These are phyloP conservation scores for Neopestalotiopsis sp. DNA, from an alignment of 2,329 filamentous ascomycete genomes.

Conservation along the genomic window DNA sequence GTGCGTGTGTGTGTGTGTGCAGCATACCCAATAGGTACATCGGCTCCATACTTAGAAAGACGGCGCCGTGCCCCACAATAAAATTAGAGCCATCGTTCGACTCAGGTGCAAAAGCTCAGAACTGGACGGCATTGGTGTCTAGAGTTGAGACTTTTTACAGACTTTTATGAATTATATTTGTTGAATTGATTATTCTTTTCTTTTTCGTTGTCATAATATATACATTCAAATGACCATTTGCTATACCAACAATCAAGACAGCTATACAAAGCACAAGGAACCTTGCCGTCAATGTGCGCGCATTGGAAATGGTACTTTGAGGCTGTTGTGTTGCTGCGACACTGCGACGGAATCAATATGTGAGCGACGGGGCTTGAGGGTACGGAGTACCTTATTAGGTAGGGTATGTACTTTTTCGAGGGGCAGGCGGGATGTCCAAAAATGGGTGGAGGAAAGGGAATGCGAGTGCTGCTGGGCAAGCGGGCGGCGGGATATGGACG, in stretches of 20 bases:
- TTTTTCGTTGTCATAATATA: background rate
- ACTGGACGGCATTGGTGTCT: background rate
- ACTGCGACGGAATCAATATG: too few relatives aligned
- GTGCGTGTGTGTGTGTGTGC: background rate
- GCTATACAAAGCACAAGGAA: too few relatives aligned
- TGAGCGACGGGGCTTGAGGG: too few relatives aligned
- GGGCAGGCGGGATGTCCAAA: background rate
- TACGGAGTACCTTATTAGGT: too few relatives aligned
- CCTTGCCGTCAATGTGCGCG: too few relatives aligned
- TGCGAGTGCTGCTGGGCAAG: background rate
- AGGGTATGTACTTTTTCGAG: too few relatives aligned
- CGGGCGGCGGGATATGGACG: background rate
- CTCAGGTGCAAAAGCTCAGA: slow-evolving; percentile 1
- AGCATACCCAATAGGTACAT: background rate
- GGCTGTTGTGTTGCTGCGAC: too few relatives aligned
- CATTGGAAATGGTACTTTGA: too few relatives aligned
- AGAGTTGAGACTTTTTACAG: slow-evolving; percentile 1
- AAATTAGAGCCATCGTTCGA: slow-evolving; percentile 9
- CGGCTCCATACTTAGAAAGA: background rate
- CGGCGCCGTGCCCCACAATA: slow-evolving; percentile 9
- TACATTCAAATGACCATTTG: too few relatives aligned
- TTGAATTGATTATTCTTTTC: background rate
- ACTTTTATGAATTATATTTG: background rate
- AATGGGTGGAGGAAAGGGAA: background rate
- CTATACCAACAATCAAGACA: too few relatives aligned